Base-by-base conservation (phyloP, 1,284 basidiomycete species). In the Thelephora terrestris region DNA sequence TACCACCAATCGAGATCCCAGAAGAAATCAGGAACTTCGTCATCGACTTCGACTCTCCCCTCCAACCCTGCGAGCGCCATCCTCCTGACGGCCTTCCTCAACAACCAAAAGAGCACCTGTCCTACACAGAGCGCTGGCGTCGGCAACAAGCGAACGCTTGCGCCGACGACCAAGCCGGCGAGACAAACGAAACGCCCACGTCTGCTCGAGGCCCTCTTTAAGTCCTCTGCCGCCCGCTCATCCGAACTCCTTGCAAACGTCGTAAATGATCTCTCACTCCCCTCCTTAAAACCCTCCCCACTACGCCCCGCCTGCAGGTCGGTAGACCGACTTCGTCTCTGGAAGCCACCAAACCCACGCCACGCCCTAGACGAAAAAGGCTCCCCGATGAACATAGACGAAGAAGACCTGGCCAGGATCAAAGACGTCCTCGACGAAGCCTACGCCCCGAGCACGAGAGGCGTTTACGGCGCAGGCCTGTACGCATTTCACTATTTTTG, bases 241-340 rank as follows among this genome's bases (percentile, higher is more conserved):
- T n/a, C n/a, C n/a, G n/a, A n/a, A n/a, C n/a, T n/a, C n/a, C n/a
- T n/a, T n/a, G n/a, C n/a, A n/a, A n/a, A n/a, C n/a, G n/a, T n/a
- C n/a, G n/a, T n/a, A n/a, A n/a, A n/a, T n/a, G n/a, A n/a, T n/a
- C n/a, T n/a, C n/a, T n/a, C n/a, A 2, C 36, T 24, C 14, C 43
- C 50, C 2, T 7, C 44, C 3, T 51, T 46, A 1, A 7, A 2
- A 18, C 47, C 53, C 0, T 55, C 51, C 3, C n/a, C 4, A 5
- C 53, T 51, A 4, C 53, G 59, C 0, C 65, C 64, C 0, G 60
- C 61, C 35, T 61, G 57, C 21, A 32, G 49, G 0, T 58, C 64
- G 1, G n/a, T 12, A 4, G 55, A 61, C 2, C 21, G 49, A 0
- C 49, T 61, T 0, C 27, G 16, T 0, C 40, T 53, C 0, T 61